Evolutionary conservation across 495 filamentous ascomycete genomes (phyloP).

Genomic region (Sporormia fimetaria): DNA sequence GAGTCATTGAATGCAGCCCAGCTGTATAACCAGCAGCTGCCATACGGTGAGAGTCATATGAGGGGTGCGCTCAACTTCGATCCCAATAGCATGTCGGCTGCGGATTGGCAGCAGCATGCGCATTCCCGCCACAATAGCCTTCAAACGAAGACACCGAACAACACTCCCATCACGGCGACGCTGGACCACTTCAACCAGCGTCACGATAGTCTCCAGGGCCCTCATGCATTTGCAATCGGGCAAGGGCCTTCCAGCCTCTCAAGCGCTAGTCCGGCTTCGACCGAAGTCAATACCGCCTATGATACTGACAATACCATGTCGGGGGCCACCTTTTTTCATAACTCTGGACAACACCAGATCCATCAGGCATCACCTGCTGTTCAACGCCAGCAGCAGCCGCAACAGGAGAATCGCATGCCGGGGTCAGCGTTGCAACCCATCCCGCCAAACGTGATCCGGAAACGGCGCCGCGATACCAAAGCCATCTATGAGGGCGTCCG

Average conservation of each 20-base stretch:
- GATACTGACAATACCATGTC: slow-evolving; percentile 29
- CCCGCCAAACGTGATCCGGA: slow-evolving; percentile 23
- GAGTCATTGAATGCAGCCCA: slow-evolving; percentile 18
- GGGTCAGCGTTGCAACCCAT: slow-evolving; percentile 12
- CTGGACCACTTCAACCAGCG: slow-evolving; percentile 11
- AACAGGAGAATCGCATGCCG: slow-evolving; percentile 26
- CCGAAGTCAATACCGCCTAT: slow-evolving; percentile 18
- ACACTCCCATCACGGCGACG: slow-evolving; percentile 15
- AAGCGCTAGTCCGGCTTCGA: slow-evolving; percentile 42
- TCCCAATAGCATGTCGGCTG: slow-evolving; percentile 10
- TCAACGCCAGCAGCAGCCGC: slow-evolving; percentile 16
- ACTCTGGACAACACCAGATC: slow-evolving; percentile 24
- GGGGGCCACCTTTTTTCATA: slow-evolving; percentile 25
- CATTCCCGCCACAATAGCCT: slow-evolving; percentile 22
- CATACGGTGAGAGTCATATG: background rate
- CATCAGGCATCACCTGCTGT: slow-evolving; percentile 21
- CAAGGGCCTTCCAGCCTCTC: slow-evolving; percentile 50
- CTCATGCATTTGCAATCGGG: slow-evolving; percentile 63
- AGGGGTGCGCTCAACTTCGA: background rate
- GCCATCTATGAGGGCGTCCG: slow-evolving; percentile 80
- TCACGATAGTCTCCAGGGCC: slow-evolving; percentile 30
- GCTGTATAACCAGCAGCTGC: slow-evolving; percentile 15
- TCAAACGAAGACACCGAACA: slow-evolving; percentile 24
- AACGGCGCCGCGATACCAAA: slow-evolving; percentile 61
- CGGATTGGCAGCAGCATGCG: slow-evolving; percentile 24